These are phyloP conservation scores for Bolboschoenus planiculmis DNA, from an alignment of 176 grass and related monocot species.

Conservation along the genomic window DNA sequence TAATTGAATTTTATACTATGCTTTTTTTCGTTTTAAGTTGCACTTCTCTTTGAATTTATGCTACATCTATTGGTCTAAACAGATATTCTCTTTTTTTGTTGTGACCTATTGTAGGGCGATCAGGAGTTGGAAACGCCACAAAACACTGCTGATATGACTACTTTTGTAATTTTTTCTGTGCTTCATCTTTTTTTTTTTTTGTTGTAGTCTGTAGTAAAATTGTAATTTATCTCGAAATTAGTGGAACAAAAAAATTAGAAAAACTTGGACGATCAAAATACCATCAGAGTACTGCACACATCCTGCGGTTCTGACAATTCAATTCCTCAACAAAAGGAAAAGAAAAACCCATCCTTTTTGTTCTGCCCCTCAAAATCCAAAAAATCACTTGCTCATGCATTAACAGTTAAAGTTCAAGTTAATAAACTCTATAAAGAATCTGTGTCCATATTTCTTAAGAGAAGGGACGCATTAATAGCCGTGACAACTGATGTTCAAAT, in stretches of 20 bases:
- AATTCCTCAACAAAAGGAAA: background rate
- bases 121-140: slow-evolving; percentile 68
- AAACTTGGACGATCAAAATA: background rate
- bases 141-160: slow-evolving; percentile 83
- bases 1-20: background rate
- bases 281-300: background rate
- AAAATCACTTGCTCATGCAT: background rate
- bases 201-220: background rate
- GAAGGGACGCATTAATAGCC: background rate
- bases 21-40: background rate
- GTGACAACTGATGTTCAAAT: background rate
- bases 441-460: background rate
- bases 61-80: background rate
- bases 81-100: background rate
- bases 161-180: slow-evolving; percentile 51
- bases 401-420: background rate
- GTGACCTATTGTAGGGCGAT: slow-evolving; percentile 38
- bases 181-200: background rate
- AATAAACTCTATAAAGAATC: background rate
- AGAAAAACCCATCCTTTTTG: background rate
- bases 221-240: background rate
- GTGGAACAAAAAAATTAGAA: background rate
- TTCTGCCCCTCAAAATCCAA: background rate
- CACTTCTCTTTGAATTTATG: background rate
- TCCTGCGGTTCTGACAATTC: background rate